These are phyloP conservation scores for Rhodomyrtus psidioides DNA, from an alignment of 441 rosid genomes.

Conservation along the genomic window DNA sequence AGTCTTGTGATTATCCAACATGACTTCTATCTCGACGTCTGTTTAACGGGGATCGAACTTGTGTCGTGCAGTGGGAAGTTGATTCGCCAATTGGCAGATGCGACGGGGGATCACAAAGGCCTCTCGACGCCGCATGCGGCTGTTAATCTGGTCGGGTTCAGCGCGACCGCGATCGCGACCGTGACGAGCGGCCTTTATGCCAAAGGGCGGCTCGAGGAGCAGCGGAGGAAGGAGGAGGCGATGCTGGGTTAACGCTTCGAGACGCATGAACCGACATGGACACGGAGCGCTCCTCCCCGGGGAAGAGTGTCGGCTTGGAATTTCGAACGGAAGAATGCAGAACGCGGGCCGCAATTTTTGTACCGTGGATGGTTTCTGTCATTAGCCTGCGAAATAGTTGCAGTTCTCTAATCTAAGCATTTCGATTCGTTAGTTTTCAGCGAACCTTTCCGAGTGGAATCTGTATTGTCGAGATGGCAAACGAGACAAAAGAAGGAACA, in stretches of 20 bases:
- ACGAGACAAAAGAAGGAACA: not conserved
- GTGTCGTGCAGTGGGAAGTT: not conserved
- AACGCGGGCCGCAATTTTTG: not conserved
- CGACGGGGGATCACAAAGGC: not conserved
- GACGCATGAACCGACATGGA: not conserved
- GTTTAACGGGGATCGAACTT: not conserved
- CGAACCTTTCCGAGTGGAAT: not conserved
- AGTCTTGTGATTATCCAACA: not conserved
- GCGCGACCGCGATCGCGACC: not conserved
- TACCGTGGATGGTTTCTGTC: not conserved
- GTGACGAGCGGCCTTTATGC: not conserved
- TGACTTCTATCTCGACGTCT: not conserved
- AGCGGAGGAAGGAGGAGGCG: not conserved
- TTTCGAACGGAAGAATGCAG: not conserved
- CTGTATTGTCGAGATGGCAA: not conserved
- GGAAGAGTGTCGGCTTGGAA: not conserved
- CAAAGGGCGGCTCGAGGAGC: not conserved
- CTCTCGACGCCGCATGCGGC: not conserved
- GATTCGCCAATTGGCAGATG: not conserved
- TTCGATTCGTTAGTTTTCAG: not conserved
- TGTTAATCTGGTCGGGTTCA: not conserved
- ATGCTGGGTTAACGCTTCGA: not conserved
- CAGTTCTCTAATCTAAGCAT: not conserved
- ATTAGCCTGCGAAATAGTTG: not conserved
- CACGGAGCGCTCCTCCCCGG: not conserved